Conservation (phyloP, 129 eudicot species). For the Kitagawia praeruptora region DNA sequence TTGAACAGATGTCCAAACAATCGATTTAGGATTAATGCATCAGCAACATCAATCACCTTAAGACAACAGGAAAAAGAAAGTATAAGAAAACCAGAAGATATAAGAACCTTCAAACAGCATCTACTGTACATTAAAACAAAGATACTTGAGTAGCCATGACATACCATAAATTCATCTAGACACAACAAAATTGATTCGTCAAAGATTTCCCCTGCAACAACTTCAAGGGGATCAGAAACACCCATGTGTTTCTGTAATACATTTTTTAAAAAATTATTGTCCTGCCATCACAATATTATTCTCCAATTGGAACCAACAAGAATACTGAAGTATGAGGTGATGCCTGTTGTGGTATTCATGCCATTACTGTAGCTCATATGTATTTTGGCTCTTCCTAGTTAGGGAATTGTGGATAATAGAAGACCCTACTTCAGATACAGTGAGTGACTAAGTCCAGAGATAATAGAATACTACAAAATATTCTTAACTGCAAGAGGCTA, state of each 20-base stretch:
- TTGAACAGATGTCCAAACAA: conserved; percentile 69
- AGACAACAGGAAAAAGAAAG: background rate
- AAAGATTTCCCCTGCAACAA: conserved; percentile 82
- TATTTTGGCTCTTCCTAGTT: conserved; percentile 1
- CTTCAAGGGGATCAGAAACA: conserved; percentile 94
- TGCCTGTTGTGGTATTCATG: background rate
- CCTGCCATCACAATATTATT: background rate
- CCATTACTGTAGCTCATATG: background rate
- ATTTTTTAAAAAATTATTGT: background rate
- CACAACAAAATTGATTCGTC: conserved; percentile 88
- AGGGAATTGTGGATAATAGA: background rate
- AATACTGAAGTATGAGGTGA: background rate
- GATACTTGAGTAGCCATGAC: background rate
- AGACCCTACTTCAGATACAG: background rate
- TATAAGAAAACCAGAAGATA: background rate
- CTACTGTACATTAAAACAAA: background rate
- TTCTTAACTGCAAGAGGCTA: conserved; percentile 67
- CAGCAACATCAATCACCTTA: conserved; percentile 96
- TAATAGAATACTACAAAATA: background rate
- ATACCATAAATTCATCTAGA: conserved; percentile 94
- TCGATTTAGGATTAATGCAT: conserved; percentile 81
- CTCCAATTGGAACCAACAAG: background rate
- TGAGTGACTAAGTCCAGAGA: background rate
- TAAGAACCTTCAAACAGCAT: background rate
- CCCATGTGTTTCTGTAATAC: conserved; percentile 80